These are phyloP conservation scores for Rhizopogon roseolus DNA, from an alignment of 768 basidiomycete species.

Conservation along the genomic window DNA sequence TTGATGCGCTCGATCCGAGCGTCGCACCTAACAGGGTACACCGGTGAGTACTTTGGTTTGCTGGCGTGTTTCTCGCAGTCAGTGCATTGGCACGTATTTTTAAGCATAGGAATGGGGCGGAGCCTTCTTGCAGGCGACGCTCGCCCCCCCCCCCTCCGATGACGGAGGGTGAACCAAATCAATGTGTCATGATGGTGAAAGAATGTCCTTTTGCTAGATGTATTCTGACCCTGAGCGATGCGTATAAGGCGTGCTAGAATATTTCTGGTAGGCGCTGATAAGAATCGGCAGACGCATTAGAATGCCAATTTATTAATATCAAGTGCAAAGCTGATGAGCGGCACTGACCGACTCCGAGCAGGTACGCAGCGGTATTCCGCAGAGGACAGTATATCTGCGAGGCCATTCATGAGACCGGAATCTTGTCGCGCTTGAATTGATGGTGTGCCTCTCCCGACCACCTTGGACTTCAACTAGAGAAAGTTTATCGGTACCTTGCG, in stretches of 20 bases:
- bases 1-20: conserved; percentile 89
- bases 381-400: conserved; percentile 99
- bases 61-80: background rate
- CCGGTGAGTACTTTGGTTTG: conserved; percentile 46
- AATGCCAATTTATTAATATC: background rate
- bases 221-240: background rate
- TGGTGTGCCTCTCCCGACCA: conserved; percentile 48
- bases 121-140: background rate
- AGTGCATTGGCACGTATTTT: background rate
- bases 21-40: conserved; percentile 97
- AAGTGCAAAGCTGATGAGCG: conserved; percentile 3
- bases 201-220: background rate
- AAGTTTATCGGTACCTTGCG: background rate
- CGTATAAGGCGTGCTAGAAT: background rate
- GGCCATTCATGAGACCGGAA: conserved; percentile 86
- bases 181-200: background rate
- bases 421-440: conserved; percentile 91
- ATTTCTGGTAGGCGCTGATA: too few species aligned
- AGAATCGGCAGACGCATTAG: background rate
- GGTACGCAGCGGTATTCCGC: conserved; percentile 93
- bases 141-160: background rate
- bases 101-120: background rate
- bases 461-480: too few species aligned
- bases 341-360: conserved; percentile 16
- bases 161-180: background rate